Conservation (phyloP, 805 yeast species). For the Blastobotrys parvus region DNA sequence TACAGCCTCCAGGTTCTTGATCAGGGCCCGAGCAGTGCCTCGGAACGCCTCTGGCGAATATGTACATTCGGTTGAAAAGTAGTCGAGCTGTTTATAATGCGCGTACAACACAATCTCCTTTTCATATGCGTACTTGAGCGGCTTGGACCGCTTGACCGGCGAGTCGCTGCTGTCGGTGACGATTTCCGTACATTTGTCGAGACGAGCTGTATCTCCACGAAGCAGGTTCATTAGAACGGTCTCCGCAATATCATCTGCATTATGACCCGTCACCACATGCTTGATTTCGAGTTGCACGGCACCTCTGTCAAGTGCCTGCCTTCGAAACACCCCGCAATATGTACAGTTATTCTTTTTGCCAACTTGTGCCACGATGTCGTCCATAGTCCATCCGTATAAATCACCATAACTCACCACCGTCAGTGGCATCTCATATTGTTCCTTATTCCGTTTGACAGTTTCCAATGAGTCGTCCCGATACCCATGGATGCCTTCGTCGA, state of each 20-base stretch:
- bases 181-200: constrained; percentile 81
- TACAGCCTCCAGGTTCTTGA: constrained; percentile 82
- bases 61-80: constrained; percentile 94
- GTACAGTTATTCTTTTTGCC: constrained; percentile 94
- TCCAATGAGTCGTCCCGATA: constrained; percentile 96
- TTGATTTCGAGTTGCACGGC: constrained; percentile 75
- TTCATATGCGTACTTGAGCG: constrained; percentile 91
- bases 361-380: constrained; percentile 88
- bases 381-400: constrained; percentile 97
- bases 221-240: constrained; percentile 91
- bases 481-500: constrained; percentile 96
- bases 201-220: constrained; percentile 92
- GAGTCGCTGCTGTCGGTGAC: constrained; percentile 74
- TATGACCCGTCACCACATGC: constrained; percentile 97
- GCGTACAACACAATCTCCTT: constrained; percentile 97
- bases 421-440: constrained; percentile 72
- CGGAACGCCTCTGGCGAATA: constrained; percentile 98
- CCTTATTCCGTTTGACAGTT: constrained; percentile 87
- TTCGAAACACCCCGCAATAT: constrained; percentile 92
- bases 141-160: constrained; percentile 89
- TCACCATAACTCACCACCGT: constrained; percentile 81
- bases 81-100: constrained; percentile 89
- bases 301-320: constrained; percentile 96
- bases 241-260: constrained; percentile 99
- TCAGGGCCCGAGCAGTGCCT: constrained; percentile 90